Evolutionary conservation across 495 filamentous ascomycete genomes (phyloP).

Genomic region (Oidiodendron maius): DNA sequence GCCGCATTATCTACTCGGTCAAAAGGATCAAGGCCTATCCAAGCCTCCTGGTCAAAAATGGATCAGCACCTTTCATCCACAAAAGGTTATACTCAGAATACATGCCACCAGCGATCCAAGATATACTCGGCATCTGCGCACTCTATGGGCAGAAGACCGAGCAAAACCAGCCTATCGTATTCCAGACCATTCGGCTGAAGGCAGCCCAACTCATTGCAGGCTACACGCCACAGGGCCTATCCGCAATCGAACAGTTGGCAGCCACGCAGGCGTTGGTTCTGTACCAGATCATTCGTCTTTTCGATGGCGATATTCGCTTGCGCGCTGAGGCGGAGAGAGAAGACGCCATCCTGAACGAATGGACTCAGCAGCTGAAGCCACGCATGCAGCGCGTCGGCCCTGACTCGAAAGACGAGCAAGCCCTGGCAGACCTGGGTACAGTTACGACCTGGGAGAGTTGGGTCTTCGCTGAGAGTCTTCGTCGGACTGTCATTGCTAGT

Average conservation of each 20-base stretch:
- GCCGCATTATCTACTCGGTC: neutral
- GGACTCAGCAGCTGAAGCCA: slow-evolving; percentile 33
- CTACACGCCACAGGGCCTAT: neutral
- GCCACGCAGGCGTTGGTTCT: slow-evolving; percentile 36
- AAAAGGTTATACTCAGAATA: neutral
- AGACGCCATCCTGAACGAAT: slow-evolving; percentile 35
- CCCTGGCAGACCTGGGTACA: neutral
- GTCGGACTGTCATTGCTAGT: slow-evolving; percentile 32
- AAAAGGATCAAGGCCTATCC: neutral
- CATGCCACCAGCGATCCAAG: neutral
- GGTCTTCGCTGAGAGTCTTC: slow-evolving; percentile 33
- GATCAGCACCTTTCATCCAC: neutral
- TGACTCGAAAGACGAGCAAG: neutral
- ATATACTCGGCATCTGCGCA: neutral
- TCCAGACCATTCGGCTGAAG: neutral
- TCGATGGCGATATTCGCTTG: slow-evolving; percentile 49
- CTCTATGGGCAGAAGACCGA: neutral
- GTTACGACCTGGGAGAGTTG: slow-evolving; percentile 30
- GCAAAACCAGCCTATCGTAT: neutral
- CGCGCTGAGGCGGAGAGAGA: slow-evolving; percentile 38
- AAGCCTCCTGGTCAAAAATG: neutral
- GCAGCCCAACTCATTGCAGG: neutral
- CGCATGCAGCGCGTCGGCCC: slow-evolving; percentile 1
- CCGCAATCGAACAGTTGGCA: neutral
- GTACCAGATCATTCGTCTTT: slow-evolving; percentile 51